Evolutionary conservation across 2,329 filamentous ascomycete species (phyloP), one percentile per base, ranked within the genome.

Genomic region (Aspergillus sergii): DNA sequence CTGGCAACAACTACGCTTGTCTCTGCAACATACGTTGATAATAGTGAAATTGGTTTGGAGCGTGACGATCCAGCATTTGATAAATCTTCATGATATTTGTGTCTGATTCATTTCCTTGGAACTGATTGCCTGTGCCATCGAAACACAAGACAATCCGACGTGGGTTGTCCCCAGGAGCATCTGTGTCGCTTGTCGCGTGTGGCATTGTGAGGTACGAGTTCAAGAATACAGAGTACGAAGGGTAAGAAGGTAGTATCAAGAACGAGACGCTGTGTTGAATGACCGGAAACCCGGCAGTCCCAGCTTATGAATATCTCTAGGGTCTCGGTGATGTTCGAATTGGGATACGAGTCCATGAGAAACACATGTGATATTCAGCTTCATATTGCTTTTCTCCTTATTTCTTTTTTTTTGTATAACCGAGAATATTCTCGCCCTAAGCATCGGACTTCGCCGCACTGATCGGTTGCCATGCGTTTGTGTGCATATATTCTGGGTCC

Each of bases 71-170:
- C 26, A 86, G 66, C 72, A 76, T 76, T 32, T 75, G 62, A 60
- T 73, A 75, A 11, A 86, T 73, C 69, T 85, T 86, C 58, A 86
- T 80, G 2, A 86, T 82, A 59, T 86, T 86, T 19, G 83, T 85
- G 68, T 86, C 84, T 5, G 79, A 75, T 62, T 81, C 80, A 59
- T 69, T 68, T 26, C 68, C 73, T 8, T 65, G 63, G 60, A 70
- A 76, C 43, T 63, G 57, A 57, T 75, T 72, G 14, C 73, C 73
- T n/a, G 73, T 75, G 34, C 72, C 73, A 19, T 64, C 62, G 39
- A 64, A 58, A 28, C 62, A 61, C 30, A 64, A 48, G 26, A 64
- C 51, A 55, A 55, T 19, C 11, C 51, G 28, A 51, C 48, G 48
- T 21, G 48, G 28, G 48, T 30, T 50, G 46, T 19, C 46, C 11